Evolutionary conservation across 129 eudicot species (phyloP).

Genomic region (Flaveria robusta): DNA sequence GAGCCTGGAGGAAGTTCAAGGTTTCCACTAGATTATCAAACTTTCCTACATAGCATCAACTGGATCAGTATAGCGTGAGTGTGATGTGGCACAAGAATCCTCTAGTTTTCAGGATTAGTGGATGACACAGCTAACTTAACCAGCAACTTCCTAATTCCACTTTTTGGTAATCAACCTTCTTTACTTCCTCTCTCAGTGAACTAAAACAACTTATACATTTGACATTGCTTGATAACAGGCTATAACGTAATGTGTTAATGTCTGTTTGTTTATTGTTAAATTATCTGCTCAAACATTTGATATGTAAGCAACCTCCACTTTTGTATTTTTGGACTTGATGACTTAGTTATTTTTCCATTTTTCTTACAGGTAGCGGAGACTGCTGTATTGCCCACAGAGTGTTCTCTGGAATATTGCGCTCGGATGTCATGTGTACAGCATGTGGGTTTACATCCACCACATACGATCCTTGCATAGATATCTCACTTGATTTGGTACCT

Average conservation of each 20-base stretch:
- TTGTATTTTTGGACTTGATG: neutral
- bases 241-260: neutral
- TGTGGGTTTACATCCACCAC: slow-evolving; percentile 94
- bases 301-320: neutral
- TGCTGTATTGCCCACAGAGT: slow-evolving; percentile 96
- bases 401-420: slow-evolving; percentile 84
- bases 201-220: neutral
- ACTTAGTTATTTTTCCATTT: neutral
- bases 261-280: neutral
- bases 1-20: slow-evolving; percentile 50
- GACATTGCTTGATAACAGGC: slow-evolving; percentile 5
- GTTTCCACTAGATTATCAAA: slow-evolving; percentile 36
- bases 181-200: neutral
- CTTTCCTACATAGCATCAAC: slow-evolving; percentile 26
- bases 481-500: slow-evolving; percentile 82
- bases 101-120: slow-evolving; percentile 40
- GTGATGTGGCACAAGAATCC: slow-evolving; percentile 35
- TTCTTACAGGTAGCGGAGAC: slow-evolving; percentile 66
- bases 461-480: slow-evolving; percentile 86
- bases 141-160: slow-evolving; percentile 23
- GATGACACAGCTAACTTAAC: slow-evolving; percentile 39
- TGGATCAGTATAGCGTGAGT: slow-evolving; percentile 17
- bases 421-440: slow-evolving; percentile 88
- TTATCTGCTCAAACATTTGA: slow-evolving; percentile 20
- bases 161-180: slow-evolving; percentile 32